A percentile compares a stretch with the other conserved stretches of the same genome.
phyloP scores from a whole-genome alignment of 2,329 filamentous ascomycete genomes.

The Trichophaea hybrida region DNA sequence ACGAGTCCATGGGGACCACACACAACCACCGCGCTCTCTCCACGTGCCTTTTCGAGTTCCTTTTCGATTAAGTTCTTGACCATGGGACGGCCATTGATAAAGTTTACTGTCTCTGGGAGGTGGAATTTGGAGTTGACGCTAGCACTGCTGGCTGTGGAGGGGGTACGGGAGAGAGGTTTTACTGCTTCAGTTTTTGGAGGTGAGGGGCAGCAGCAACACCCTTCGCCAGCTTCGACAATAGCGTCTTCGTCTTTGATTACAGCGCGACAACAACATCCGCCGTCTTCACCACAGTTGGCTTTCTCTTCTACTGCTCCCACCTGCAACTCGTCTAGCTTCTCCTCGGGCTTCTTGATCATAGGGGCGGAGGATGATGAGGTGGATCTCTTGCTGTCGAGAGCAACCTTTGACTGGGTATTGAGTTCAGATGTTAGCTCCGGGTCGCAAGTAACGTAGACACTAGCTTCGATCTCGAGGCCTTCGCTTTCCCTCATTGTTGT shows the following conservation, averaged over 20 bases:
- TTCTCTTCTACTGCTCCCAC: not conserved
- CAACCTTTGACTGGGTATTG: constrained; percentile 5
- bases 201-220: constrained; percentile 27
- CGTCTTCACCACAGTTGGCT: constrained; percentile 20
- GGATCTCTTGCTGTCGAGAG: not conserved
- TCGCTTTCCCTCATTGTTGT: constrained; percentile 24
- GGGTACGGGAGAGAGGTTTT: not conserved
- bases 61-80: constrained; percentile 40
- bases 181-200: not conserved
- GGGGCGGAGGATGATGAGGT: not conserved
- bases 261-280: constrained; percentile 37
- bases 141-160: not conserved
- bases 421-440: constrained; percentile 24
- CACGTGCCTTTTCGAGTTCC: constrained; percentile 43
- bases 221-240: constrained; percentile 26
- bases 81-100: constrained; percentile 41
- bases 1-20: constrained; percentile 45
- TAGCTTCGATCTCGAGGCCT: constrained; percentile 28
- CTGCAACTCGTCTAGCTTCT: not conserved
- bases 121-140: not conserved
- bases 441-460: constrained; percentile 30
- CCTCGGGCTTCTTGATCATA: not conserved
- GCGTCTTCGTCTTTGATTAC: constrained; percentile 36
- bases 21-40: constrained; percentile 48
- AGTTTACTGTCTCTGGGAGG: constrained; percentile 24